A percentile compares a stretch with the other conserved stretches of the same genome.
phyloP scores from a whole-genome alignment of 345 rosid species.

The Syzygium aqueum region DNA sequence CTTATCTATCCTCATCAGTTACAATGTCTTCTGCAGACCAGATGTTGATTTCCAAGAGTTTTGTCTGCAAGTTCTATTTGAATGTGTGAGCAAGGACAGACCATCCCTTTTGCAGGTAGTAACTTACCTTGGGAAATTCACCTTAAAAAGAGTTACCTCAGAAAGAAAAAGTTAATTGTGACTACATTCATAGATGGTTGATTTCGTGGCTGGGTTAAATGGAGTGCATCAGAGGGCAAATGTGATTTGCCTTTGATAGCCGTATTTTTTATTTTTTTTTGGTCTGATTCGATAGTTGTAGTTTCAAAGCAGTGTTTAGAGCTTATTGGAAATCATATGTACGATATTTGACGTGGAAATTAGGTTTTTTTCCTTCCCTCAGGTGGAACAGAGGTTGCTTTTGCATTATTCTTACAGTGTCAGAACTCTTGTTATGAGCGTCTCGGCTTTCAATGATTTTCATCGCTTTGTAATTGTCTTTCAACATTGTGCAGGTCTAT shows the following conservation, averaged over 20 bases:
- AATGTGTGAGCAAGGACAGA: conserved; percentile 95
- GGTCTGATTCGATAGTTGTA: background rate
- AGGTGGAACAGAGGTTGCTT: background rate
- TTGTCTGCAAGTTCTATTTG: conserved; percentile 87
- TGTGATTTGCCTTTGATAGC: background rate
- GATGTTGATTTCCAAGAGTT: conserved; percentile 87
- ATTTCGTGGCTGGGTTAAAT: background rate
- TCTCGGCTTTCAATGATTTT: background rate
- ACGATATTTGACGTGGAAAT: background rate
- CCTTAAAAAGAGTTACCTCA: background rate
- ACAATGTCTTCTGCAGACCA: conserved; percentile 39
- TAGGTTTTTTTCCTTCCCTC: background rate
- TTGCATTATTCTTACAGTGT: background rate
- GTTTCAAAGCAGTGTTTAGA: background rate
- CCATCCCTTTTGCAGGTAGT: conserved; percentile 92
- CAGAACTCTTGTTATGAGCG: background rate
- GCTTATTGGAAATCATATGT: background rate
- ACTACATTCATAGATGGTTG: background rate
- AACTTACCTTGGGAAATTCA: background rate
- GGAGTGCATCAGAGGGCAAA: background rate
- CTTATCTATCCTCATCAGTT: background rate
- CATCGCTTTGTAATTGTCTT: background rate
- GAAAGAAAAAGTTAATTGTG: background rate
- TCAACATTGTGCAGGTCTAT: conserved; percentile 51
- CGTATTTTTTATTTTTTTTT: too few species aligned